Evolutionary conservation across 2,329 filamentous ascomycete species (phyloP), one percentile per base, ranked within the genome.

Genomic region (Seiridium cupressi): DNA sequence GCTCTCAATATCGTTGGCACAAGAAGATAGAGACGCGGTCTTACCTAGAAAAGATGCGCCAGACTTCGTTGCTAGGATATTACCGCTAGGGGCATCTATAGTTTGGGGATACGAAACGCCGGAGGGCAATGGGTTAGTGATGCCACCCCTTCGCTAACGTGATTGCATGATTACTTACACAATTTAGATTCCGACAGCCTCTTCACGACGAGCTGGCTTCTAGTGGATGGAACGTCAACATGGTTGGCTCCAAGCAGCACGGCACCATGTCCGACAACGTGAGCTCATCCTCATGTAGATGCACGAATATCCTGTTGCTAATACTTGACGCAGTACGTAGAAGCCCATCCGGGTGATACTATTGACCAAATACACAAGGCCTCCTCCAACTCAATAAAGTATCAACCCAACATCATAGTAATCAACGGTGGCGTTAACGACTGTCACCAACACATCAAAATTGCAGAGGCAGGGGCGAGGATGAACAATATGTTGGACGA

Each of bases 341-440:
- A 60, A 38, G 58, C 53, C 31, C 54, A 51, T 40, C 38, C 58
- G 2, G 58, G 53, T 9, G 54, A 51, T 34, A 51, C 53, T 31
- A 46, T 60, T 40, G 58, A 49, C 46, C 18, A 46, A 44, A 47
- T 60, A 11, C 58, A 57, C 53, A 55, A 10, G 6, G 54, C 54
- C 18, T 57, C 60, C 40, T 55, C 47, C 7, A 10, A 34, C 9
- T 58, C 34, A 35, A 34, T 42, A 5, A 13, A 26, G 32, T 48
- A 58, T 31, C 55, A 58, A 18, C 60, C 60, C 48, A 61, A 61
- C n/a, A 35, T 61, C 1, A 47, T 61, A 18, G 11, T 59, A 42
- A 58, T 61, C 40, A 58, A 61, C 31, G 60, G 48, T 26, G 60
- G 60, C 35, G 55, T 40, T 35, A 61, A 61, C 18, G 60, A 61